Conservation (phyloP, 139 green algal species). For the Nannochloris sp. region DNA sequence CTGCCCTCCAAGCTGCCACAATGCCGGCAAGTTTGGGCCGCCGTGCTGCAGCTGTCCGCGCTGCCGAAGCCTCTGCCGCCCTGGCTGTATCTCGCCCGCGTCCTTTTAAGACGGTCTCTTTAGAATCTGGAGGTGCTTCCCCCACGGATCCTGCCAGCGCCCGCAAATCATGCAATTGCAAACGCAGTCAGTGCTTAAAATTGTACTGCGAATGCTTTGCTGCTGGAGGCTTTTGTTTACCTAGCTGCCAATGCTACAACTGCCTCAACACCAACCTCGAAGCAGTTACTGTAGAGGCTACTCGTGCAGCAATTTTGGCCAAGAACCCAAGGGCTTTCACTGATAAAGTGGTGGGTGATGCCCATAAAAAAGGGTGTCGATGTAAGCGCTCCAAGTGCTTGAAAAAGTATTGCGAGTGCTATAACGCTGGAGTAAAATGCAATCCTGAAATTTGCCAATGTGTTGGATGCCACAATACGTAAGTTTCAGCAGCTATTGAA, state of each 20-base stretch:
- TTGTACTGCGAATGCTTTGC: constrained; percentile 90
- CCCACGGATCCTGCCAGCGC: background rate
- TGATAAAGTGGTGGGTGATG: constrained; percentile 47
- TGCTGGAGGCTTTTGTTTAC: constrained; percentile 30
- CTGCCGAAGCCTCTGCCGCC: background rate
- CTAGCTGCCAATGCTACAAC: constrained; percentile 52
- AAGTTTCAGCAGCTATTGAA: background rate
- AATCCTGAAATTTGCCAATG: constrained; percentile 80
- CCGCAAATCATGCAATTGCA: constrained; percentile 69
- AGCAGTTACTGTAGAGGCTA: constrained; percentile 1
- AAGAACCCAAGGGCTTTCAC: constrained; percentile 60
- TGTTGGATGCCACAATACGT: constrained; percentile 57
- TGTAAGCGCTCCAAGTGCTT: constrained; percentile 53
- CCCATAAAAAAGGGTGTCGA: constrained; percentile 75
- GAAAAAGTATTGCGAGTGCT: constrained; percentile 74
- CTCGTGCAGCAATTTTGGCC: constrained; percentile 25
- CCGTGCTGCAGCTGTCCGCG: background rate
- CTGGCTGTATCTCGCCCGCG: background rate
- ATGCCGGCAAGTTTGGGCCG: background rate
- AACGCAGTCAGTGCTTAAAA: constrained; percentile 83
- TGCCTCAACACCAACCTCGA: constrained; percentile 54
- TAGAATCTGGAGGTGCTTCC: background rate
- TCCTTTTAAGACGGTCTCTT: too few relatives aligned
- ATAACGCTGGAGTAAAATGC: constrained; percentile 56
- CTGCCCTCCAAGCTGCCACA: background rate